Percentiles rank a stretch among this genome's conserved stretches.
Conservation (phyloP, 2,329 filamentous ascomycete species). For the Fusarium lateritium region DNA sequence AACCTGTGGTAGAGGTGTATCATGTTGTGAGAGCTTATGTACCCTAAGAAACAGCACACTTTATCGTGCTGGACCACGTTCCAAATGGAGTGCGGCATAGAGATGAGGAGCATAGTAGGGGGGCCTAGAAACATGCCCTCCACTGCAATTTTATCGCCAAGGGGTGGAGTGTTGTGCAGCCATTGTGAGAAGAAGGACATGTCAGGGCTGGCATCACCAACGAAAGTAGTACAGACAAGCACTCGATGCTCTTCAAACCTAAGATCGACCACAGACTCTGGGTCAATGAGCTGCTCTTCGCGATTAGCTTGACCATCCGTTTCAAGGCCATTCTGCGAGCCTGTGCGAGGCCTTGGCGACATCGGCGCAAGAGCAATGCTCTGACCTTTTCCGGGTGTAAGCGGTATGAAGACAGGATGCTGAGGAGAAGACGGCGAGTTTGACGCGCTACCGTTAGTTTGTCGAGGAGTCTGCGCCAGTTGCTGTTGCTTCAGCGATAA, state of each 20-base stretch:
- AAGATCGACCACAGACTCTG: slow-evolving; percentile 66
- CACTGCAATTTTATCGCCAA: slow-evolving; percentile 72
- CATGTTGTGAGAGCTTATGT: slow-evolving; percentile 78
- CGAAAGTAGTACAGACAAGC: slow-evolving; percentile 77
- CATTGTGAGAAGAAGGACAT: slow-evolving; percentile 77
- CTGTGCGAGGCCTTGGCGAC: slow-evolving; percentile 50
- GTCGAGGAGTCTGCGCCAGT: slow-evolving; percentile 57
- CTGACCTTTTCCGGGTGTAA: slow-evolving; percentile 68
- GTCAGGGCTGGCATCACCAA: slow-evolving; percentile 75
- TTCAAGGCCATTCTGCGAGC: slow-evolving; percentile 50
- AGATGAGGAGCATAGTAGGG: slow-evolving; percentile 76
- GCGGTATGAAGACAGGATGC: slow-evolving; percentile 67
- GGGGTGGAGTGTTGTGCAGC: slow-evolving; percentile 71
- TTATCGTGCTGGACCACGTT: slow-evolving; percentile 76
- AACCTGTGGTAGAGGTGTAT: slow-evolving; percentile 74
- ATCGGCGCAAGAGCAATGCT: slow-evolving; percentile 68
- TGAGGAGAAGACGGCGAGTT: slow-evolving; percentile 54
- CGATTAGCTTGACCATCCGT: slow-evolving; percentile 44
- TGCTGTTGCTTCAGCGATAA: slow-evolving; percentile 62
- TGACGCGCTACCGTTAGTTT: slow-evolving; percentile 63
- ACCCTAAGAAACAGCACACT: slow-evolving; percentile 75
- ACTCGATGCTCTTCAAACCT: slow-evolving; percentile 74
- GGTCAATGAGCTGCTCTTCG: slow-evolving; percentile 62
- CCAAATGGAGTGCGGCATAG: slow-evolving; percentile 75
- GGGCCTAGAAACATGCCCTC: slow-evolving; percentile 79